A percentile compares a stretch with the other conserved stretches of the same genome.
These are phyloP conservation scores for Castanospermum australe DNA, from an alignment of 306 rosid species.

Conservation along the genomic window DNA sequence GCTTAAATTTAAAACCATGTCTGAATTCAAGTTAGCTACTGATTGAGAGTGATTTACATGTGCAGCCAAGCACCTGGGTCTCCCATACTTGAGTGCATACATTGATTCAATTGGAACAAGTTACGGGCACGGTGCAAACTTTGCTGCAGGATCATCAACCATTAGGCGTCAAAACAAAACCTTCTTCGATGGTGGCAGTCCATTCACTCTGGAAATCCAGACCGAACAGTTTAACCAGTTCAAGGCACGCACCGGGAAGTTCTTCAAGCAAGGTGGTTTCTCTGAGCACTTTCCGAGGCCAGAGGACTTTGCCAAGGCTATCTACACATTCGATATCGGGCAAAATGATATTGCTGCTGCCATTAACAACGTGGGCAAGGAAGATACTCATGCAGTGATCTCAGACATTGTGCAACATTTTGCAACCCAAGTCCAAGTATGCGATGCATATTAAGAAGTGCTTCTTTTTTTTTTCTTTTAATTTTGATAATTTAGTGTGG, in stretches of 20 bases:
- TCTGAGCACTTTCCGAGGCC: conserved; percentile 43
- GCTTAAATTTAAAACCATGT: too few species aligned
- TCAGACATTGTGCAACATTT: conserved; percentile 53
- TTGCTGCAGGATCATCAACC: conserved; percentile 80
- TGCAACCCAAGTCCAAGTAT: conserved; percentile 51
- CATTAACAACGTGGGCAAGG: conserved; percentile 32
- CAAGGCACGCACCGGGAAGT: conserved; percentile 54
- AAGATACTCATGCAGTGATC: conserved; percentile 34
- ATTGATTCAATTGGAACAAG: conserved; percentile 72
- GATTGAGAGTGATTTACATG: not conserved
- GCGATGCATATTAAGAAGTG: not conserved
- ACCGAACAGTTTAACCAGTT: conserved; percentile 53
- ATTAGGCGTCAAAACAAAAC: conserved; percentile 57
- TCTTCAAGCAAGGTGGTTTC: conserved; percentile 46
- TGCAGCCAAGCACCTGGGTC: conserved; percentile 57
- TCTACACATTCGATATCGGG: conserved; percentile 76
- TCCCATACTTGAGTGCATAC: conserved; percentile 61
- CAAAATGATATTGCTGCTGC: conserved; percentile 80
- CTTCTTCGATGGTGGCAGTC: conserved; percentile 53
- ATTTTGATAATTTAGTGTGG: not conserved
- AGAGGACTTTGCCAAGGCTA: conserved; percentile 68
- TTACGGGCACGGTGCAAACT: conserved; percentile 78
- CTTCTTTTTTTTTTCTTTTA: not conserved
- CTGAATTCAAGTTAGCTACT: not conserved
- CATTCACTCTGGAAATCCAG: conserved; percentile 73